Base-by-base conservation (phyloP, 2,329 filamentous ascomycete genomes). In the Cytospora paraplurivora region DNA sequence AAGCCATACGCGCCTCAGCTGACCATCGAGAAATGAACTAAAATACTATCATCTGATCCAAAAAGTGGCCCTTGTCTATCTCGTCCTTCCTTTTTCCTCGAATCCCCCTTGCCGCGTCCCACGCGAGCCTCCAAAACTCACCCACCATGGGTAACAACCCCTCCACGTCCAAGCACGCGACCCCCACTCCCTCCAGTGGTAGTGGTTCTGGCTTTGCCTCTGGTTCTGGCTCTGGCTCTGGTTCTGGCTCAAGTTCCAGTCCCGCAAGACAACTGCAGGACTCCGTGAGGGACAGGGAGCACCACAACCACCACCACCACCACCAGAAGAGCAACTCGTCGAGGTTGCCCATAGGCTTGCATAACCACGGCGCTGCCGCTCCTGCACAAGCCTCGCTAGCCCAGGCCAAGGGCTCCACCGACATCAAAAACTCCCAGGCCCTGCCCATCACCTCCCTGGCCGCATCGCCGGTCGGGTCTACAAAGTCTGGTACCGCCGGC, bases 321-420 rank as follows among this genome's bases (percentile, higher is more conserved):
- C 72, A 68, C 69, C 79, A 76, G 73, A 76, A 75, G 70, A 79
- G 81, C 68, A 77, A 77, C 56, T 27, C 56, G 37, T 53, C 62
- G 67, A 79, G 79, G 74, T 82, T 83, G 71, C 82, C 83, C 71
- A 82, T 85, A 71, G 79, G 83, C 65, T 80, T 83, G 67, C 83
- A 85, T 68, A 77, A 80, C 67, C 82, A 84, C 68, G 80, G 83
- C 68, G 82, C 81, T 64, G 82, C 81, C 69, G 85, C 83, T 62
- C 85, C 85, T 56, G 86, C 86, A 64, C 86, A 88, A 75, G 81
- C 83, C 59, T 87, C 86, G 57, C 80, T 85, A 67, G 81, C 85
- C 68, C 84, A 86, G 74, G 85, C 85, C 57, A 81, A 83, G 63
- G 84, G 84, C 69, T 85, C 82, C 63, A 84, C 81, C 66, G 78